These are phyloP conservation scores for Candida nemodendra DNA, from an alignment of 805 yeast genomes.

Conservation along the genomic window DNA sequence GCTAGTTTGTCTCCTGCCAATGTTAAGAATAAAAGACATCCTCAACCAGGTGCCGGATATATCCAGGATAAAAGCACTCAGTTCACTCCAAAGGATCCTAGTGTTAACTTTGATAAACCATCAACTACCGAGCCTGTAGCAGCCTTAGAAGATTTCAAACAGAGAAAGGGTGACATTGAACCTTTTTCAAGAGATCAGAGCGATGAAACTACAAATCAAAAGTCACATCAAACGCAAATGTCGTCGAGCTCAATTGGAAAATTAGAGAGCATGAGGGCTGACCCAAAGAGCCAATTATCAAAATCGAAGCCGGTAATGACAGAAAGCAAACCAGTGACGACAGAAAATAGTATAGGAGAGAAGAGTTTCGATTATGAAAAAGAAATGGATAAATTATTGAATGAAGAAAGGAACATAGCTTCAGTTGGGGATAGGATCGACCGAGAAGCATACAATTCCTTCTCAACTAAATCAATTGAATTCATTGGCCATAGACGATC, in stretches of 20 bases:
- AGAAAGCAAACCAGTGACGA: not conserved
- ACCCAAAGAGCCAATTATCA: not conserved
- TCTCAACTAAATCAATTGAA: conserved; percentile 28
- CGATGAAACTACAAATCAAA: not conserved
- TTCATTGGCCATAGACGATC: conserved; percentile 34
- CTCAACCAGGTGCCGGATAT: too few relatives aligned
- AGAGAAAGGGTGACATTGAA: too few relatives aligned
- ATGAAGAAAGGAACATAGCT: conserved; percentile 1
- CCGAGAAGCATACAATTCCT: conserved; percentile 5
- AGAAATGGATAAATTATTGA: conserved; percentile 7
- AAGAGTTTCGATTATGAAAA: conserved; percentile 1
- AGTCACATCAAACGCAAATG: not conserved
- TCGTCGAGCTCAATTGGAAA: not conserved
- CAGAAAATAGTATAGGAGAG: not conserved
- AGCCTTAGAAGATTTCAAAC: too few relatives aligned
- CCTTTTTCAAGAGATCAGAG: too few relatives aligned
- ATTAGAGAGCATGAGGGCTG: not conserved
- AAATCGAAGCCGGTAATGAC: not conserved
- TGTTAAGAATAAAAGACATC: too few relatives aligned
- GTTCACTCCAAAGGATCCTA: conserved; percentile 1
- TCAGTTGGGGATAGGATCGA: not conserved
- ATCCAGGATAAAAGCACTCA: not conserved
- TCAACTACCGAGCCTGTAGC: too few relatives aligned
- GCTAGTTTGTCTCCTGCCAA: too few relatives aligned
- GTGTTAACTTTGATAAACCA: too few relatives aligned